Base-by-base conservation (phyloP, 176 grass and related monocot species). In the Triticum dicoccoides region DNA sequence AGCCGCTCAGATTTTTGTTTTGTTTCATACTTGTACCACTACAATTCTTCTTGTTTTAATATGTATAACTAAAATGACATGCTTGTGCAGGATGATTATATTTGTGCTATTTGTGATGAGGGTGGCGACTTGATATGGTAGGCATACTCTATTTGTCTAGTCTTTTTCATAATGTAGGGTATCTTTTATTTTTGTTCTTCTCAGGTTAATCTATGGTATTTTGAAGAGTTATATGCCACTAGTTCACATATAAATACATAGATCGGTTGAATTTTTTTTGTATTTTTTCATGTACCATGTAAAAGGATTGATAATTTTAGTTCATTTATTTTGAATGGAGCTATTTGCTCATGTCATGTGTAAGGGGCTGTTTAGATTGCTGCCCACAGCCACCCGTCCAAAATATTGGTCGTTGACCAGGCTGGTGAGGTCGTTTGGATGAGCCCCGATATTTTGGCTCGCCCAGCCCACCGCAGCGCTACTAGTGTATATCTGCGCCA, bases 91-190 rank as follows among this genome's bases (percentile, higher is more conserved):
- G 35, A 71, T 71, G 20, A 41, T 71, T 71, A 41, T 71, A 38
- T 71, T 71, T 71, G 69, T 71, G 69, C 69, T 41, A 12, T 71
- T 71, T 71, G 69, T 41, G 69, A 71, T 71, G 69, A 71, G 4
- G 69, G 69, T 2, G 69, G 35, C 35, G 1, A 23, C 2, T 73
- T 73, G 11, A 73, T 24, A 73, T 3, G 69, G 69, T 44, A 42
- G 21, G 37, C 41, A 21, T 73, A 73, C 21, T 73, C 11, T 49
- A 73, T 73, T 42, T 73, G 34, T 72, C 38, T 73, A 73, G 11
- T 10, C 37, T 23, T 72, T 72, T 13, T 72, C 47, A 1, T 72
- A 37, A 45, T 73, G 70, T 4, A 44, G 11, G n/a, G 10, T 14
- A 73, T 44, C 47, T 49, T 14, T 49, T 73, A 73, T 73, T 25